A percentile compares a stretch with the other conserved stretches of the same genome.
Conservation (phyloP, 106 monocot genomes). For the Gastrodia elata region DNA sequence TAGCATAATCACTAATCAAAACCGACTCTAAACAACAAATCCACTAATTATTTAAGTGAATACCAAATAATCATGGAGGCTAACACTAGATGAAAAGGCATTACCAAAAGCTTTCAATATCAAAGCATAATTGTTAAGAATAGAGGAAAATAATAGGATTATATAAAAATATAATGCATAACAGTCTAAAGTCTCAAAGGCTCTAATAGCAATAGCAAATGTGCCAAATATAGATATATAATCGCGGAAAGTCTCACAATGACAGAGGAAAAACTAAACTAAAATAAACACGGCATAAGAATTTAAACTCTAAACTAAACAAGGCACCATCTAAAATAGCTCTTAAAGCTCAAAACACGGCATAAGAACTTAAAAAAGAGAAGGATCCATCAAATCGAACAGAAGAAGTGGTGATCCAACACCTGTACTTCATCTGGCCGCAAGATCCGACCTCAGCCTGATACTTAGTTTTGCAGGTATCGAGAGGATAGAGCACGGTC, state of each 20-base stretch:
- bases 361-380: no score
- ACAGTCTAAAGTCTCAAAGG: background rate
- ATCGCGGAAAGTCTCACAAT: background rate
- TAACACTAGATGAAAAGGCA: no score
- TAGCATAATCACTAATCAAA: no score
- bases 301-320: background rate
- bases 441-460: slow-evolving; percentile 69
- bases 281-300: background rate
- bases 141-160: no score
- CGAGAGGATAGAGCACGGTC: slow-evolving; percentile 78
- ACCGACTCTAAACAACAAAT: no score
- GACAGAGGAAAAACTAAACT: background rate
- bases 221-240: background rate
- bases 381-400: background rate
- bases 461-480: slow-evolving; percentile 91
- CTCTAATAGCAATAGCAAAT: background rate
- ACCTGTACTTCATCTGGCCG: slow-evolving; percentile 50
- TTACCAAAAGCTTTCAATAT: no score
- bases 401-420: background rate
- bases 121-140: no score
- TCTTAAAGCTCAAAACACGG: background rate
- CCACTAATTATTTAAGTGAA: no score
- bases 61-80: no score
- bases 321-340: background rate
- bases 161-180: background rate